Evolutionary conservation across 2,329 filamentous ascomycete species (phyloP).

Genomic region (Aspergillus fischeri): DNA sequence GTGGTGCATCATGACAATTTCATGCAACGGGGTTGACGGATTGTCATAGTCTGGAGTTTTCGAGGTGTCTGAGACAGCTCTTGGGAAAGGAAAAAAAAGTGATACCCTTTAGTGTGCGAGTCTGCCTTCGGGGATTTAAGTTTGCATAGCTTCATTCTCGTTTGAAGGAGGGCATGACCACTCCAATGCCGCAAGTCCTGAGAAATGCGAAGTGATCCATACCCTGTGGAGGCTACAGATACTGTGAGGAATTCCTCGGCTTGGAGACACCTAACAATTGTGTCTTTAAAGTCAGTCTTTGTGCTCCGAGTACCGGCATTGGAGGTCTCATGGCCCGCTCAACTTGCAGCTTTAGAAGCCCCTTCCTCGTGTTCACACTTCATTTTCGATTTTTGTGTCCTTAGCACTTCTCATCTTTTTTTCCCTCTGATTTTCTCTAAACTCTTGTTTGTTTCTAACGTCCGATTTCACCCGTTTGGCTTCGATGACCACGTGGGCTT

Average conservation of each 20-base stretch:
- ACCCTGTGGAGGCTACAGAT: slow-evolving; percentile 27
- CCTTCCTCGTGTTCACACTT: slow-evolving; percentile 20
- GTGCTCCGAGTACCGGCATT: slow-evolving; percentile 25
- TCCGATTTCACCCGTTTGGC: slow-evolving; percentile 8
- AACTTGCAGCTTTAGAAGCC: slow-evolving; percentile 33
- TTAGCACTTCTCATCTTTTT: slow-evolving; percentile 1
- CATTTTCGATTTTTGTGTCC: slow-evolving; percentile 8
- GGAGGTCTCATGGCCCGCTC: slow-evolving; percentile 22
- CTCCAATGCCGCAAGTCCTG: slow-evolving; percentile 23
- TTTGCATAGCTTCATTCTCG: slow-evolving; percentile 36
- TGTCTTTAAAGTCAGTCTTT: slow-evolving; percentile 13
- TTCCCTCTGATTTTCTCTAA: slow-evolving; percentile 4
- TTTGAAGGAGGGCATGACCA: slow-evolving; percentile 24
- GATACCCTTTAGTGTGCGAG: slow-evolving; percentile 41
- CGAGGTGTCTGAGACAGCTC: slow-evolving; percentile 38
- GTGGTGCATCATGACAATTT: slow-evolving; percentile 28
- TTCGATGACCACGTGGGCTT: slow-evolving; percentile 2
- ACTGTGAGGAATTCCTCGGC: slow-evolving; percentile 24
- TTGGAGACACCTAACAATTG: slow-evolving; percentile 16
- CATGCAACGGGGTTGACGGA: slow-evolving; percentile 23
- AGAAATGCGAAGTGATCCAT: slow-evolving; percentile 20
- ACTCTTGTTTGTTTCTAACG: slow-evolving; percentile 3
- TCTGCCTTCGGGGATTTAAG: slow-evolving; percentile 36
- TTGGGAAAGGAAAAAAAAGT: slow-evolving; percentile 40
- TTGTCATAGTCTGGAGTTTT: slow-evolving; percentile 36